phyloP scores from a whole-genome alignment of 768 basidiomycete genomes.

The Fomitopsis serialis region DNA sequence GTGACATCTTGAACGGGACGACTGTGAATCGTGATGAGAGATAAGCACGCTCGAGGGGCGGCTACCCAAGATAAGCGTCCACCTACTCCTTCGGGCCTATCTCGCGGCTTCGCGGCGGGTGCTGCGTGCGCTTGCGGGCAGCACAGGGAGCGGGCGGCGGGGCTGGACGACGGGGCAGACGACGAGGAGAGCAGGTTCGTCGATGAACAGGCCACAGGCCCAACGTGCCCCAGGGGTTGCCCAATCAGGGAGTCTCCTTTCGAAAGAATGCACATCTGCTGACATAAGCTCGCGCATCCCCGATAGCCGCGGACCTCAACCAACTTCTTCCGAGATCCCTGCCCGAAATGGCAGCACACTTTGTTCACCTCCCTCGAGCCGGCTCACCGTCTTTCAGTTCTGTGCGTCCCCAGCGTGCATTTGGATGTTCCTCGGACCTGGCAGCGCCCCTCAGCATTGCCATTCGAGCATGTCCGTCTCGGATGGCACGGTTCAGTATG shows the following conservation, averaged over 20 bases:
- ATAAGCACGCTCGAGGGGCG: neutral
- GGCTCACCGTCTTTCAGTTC: too few relatives aligned
- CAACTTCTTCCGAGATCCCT: neutral
- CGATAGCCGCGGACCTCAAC: neutral
- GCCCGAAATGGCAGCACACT: neutral
- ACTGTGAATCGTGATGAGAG: constrained; percentile 1
- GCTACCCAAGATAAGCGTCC: constrained; percentile 2
- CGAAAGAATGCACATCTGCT: neutral
- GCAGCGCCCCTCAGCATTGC: too few relatives aligned
- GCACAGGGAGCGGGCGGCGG: neutral
- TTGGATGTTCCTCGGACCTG: too few relatives aligned
- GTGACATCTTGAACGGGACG: constrained; percentile 20
- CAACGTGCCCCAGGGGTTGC: neutral
- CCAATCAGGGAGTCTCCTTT: neutral
- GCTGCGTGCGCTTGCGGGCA: neutral
- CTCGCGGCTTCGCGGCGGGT: neutral
- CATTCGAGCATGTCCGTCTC: too few relatives aligned
- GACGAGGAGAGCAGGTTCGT: neutral
- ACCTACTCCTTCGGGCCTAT: neutral
- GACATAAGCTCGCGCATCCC: neutral
- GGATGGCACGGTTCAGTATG: too few relatives aligned
- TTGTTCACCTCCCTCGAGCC: too few relatives aligned
- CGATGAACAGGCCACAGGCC: neutral
- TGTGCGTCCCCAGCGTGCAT: too few relatives aligned
- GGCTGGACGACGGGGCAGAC: neutral